Evolutionary conservation across 495 filamentous ascomycete species (phyloP), one percentile per base, ranked within the genome.

Genomic region (Bombardia bombarda): DNA sequence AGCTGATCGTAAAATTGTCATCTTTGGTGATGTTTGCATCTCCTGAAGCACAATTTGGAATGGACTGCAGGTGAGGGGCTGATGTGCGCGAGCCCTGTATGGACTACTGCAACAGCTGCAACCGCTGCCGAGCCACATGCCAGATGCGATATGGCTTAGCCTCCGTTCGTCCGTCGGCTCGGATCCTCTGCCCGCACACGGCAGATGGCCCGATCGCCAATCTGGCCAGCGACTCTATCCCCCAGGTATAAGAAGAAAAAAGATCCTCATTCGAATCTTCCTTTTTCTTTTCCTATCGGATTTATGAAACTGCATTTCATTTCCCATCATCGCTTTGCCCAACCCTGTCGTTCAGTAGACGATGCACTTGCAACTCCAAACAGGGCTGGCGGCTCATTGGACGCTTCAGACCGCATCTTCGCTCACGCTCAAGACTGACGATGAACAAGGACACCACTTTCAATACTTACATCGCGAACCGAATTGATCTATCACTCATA

Each of bases 141-240:
- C n/a, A n/a, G n/a, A n/a, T n/a, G n/a, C 17, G 46, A 67, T 62
- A 52, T 45, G 57, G 60, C 63, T 70, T 76, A 73, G 73, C 62
- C 66, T 79, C 75, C 74, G 70, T 60, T 77, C 75, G 74, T 58
- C 70, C 74, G 70, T 59, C 45, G 53, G 52, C 47, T 57, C 55
- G 50, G 55, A 42, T 42, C 32, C 25, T 40, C 43, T 32, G 30
- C 50, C 45, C 38, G 42, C 45, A 43, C 48, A 39, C 30, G 25
- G 35, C 45, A 24, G 31, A 39, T 31, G 38, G 33, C 42, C 46
- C 47, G 38, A 38, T 32, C 28, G n/a, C 24, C 25, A 49, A 31
- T 23, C 31, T 17, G 26, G 33, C 35, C 18, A 21, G 36, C 39
- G 34, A 30, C 30, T 20, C 42, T 38, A 39, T 41, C 38, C 17